Evolutionary conservation across 768 basidiomycete genomes (phyloP).

Genomic region (Lentinula boryana): DNA sequence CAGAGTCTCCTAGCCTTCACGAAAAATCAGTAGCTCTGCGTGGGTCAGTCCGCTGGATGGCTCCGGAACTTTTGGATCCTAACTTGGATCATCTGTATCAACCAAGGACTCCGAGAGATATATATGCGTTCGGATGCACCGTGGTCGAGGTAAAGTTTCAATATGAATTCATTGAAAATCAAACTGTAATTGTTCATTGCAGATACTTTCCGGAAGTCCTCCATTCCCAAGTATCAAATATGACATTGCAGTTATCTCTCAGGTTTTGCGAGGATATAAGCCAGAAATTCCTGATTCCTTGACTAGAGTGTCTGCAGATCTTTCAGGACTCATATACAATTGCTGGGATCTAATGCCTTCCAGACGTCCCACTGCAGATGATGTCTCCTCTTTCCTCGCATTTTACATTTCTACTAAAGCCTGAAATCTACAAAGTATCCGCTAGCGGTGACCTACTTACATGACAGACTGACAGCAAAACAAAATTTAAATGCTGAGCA

Average conservation of each 20-base stretch:
- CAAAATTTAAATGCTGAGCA: too few species aligned
- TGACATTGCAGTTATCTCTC: background rate
- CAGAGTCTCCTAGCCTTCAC: background rate
- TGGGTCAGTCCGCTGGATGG: background rate
- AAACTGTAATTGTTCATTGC: background rate
- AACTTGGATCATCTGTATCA: background rate
- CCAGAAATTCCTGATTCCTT: background rate
- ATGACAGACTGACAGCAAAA: background rate
- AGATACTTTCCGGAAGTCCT: conserved; percentile 1
- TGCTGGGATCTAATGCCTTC: background rate
- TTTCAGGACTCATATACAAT: background rate
- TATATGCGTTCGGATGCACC: conserved; percentile 8
- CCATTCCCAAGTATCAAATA: conserved; percentile 4
- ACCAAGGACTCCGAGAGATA: background rate
- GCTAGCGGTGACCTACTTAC: background rate
- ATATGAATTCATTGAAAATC: background rate
- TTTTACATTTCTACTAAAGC: background rate
- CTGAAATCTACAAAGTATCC: too few species aligned
- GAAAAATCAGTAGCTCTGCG: background rate
- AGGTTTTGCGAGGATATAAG: background rate
- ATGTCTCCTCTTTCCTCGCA: background rate
- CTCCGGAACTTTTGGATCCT: background rate
- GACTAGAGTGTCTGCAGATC: background rate
- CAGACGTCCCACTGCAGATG: background rate
- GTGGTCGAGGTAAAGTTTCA: background rate